phyloP scores from a whole-genome alignment of 164 flowering plant genomes.

The Kingdonia uniflora region DNA sequence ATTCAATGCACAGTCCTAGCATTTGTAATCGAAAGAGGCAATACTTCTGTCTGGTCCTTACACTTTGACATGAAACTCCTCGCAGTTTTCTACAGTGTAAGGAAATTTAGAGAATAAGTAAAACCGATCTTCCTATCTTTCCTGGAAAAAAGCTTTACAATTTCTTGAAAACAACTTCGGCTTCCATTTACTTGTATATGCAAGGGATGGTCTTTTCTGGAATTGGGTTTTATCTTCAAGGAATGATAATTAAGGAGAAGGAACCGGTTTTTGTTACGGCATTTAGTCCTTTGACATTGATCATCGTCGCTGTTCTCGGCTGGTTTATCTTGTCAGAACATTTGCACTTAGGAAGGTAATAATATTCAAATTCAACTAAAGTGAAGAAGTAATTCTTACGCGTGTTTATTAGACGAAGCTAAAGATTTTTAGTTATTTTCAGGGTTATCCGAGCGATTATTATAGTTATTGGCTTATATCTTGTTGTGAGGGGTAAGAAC shows the following conservation, averaged over 20 bases:
- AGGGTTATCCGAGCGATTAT: conserved; percentile 45
- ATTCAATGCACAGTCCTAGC: conserved; percentile 49
- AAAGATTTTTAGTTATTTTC: not conserved
- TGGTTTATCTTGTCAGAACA: conserved; percentile 53
- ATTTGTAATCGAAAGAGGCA: conserved; percentile 39
- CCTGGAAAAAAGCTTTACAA: not conserved
- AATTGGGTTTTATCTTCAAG: conserved; percentile 68
- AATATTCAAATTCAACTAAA: not conserved
- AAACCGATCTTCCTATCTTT: not conserved
- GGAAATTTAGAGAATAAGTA: conserved; percentile 6
- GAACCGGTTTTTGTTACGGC: conserved; percentile 88
- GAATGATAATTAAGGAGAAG: conserved; percentile 48
- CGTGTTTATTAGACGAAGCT: not conserved
- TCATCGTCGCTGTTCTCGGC: conserved; percentile 64
- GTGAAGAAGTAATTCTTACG: not conserved
- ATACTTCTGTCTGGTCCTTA: conserved; percentile 50
- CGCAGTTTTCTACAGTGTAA: conserved; percentile 69
- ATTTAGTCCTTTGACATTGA: conserved; percentile 75
- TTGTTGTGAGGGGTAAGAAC: conserved; percentile 58
- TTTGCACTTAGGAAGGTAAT: conserved; percentile 80
- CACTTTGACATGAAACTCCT: conserved; percentile 72
- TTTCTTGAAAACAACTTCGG: not conserved
- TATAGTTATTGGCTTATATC: conserved; percentile 45
- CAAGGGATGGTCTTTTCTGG: conserved; percentile 88
- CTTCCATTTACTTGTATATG: not conserved